phyloP scores from a whole-genome alignment of 768 basidiomycete species.

The Lactifluus volemus region DNA sequence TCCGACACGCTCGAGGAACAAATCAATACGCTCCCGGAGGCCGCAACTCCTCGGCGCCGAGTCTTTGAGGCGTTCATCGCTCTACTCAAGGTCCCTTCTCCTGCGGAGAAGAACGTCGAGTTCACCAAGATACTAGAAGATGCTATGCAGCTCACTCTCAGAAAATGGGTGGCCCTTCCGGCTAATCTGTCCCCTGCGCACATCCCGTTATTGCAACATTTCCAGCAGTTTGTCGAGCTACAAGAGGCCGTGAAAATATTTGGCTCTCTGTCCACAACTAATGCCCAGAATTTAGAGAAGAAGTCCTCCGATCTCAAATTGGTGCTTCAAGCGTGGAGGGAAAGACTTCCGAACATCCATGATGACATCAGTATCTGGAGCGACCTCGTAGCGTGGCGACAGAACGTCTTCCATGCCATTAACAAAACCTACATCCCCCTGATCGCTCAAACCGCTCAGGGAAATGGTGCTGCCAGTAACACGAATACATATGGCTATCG shows the following conservation, averaged over 20 bases:
- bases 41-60: constrained; percentile 88
- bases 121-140: constrained; percentile 89
- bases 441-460: constrained; percentile 46
- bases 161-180: constrained; percentile 93
- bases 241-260: constrained; percentile 96
- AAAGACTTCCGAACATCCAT: constrained; percentile 88
- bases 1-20: constrained; percentile 71
- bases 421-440: constrained; percentile 94
- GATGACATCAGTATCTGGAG: constrained; percentile 99
- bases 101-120: constrained; percentile 76
- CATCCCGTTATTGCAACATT: constrained; percentile 90
- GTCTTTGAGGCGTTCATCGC: constrained; percentile 96
- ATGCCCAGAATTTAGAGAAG: constrained; percentile 81
- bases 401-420: constrained; percentile 96
- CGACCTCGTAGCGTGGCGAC: constrained; percentile 97
- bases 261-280: constrained; percentile 80
- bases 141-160: constrained; percentile 90
- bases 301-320: constrained; percentile 93
- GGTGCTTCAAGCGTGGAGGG: constrained; percentile 95
- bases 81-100: constrained; percentile 74
- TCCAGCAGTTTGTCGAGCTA: constrained; percentile 97
- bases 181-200: constrained; percentile 84
- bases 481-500: constrained; percentile 85
- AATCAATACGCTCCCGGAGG: constrained; percentile 72
- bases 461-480: constrained; percentile 42